Percentiles rank a stretch among this genome's conserved stretches.
These are phyloP conservation scores for Talaromyces sp. DNA, from an alignment of 2,329 filamentous ascomycete species.

Conservation along the genomic window DNA sequence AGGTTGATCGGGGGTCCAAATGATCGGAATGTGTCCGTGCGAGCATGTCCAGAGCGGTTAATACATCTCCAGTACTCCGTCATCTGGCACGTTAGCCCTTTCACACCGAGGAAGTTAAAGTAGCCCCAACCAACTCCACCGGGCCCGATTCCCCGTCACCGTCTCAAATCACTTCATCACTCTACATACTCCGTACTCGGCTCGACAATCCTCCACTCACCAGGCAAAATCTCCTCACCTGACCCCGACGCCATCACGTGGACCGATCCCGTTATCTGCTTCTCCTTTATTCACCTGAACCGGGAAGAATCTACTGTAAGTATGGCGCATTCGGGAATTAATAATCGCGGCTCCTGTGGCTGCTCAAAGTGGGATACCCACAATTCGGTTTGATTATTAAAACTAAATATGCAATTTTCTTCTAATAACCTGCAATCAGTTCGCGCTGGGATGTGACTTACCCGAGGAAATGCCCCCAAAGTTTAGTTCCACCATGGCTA, in stretches of 20 bases:
- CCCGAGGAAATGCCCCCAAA: constrained; percentile 4
- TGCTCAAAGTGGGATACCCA: too few species aligned
- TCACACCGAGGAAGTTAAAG: neutral
- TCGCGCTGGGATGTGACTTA: neutral
- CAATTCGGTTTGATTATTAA: too few species aligned
- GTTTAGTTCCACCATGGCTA: neutral
- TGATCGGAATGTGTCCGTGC: constrained; percentile 21
- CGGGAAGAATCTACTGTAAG: neutral
- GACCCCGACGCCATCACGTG: neutral
- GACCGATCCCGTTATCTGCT: neutral
- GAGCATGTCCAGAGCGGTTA: constrained; percentile 2
- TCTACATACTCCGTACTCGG: too few species aligned
- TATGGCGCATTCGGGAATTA: neutral
- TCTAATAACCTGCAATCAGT: too few species aligned
- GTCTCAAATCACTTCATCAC: too few species aligned
- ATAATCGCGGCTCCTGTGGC: neutral
- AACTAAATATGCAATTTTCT: too few species aligned
- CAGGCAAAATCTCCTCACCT: neutral
- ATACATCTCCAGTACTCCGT: neutral
- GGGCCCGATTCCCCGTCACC: too few species aligned
- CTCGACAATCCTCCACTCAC: neutral
- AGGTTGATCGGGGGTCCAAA: constrained; percentile 8
- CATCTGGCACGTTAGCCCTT: neutral
- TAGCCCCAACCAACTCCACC: too few species aligned
- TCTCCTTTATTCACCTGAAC: too few species aligned